phyloP scores from a whole-genome alignment of 768 basidiomycete species.

The Pisolithus marmoratus region DNA sequence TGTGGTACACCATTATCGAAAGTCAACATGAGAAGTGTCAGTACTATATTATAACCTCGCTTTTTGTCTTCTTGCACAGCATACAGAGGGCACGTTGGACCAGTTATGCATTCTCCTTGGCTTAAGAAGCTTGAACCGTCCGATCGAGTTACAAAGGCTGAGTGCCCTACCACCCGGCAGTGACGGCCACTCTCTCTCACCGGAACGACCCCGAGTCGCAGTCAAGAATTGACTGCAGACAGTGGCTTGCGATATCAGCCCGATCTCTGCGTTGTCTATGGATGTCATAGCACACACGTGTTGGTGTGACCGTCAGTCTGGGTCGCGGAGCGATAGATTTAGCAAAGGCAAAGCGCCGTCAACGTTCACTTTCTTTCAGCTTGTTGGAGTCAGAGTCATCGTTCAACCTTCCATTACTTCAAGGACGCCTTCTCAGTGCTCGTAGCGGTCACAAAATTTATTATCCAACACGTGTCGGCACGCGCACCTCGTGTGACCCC shows the following conservation, averaged over 20 bases:
- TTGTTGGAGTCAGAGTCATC: too few relatives aligned
- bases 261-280: not conserved
- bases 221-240: not conserved
- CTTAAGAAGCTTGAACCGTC: not conserved
- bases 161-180: not conserved
- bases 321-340: not conserved
- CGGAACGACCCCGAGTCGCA: not conserved
- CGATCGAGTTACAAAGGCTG: not conserved
- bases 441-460: not conserved
- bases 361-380: too few relatives aligned
- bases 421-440: too few relatives aligned
- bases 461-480: conserved; percentile 2
- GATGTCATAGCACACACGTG: not conserved
- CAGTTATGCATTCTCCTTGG: not conserved
- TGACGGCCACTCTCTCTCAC: not conserved
- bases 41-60: not conserved
- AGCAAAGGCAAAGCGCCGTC: too few relatives aligned
- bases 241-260: too few relatives aligned
- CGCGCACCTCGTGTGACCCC: conserved; percentile 7
- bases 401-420: too few relatives aligned
- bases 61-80: not conserved
- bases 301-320: not conserved
- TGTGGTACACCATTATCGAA: not conserved
- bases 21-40: not conserved
- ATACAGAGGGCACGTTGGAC: not conserved